Evolutionary conservation across 495 filamentous ascomycete species (phyloP).

Genomic region (Penicillium diatomitis): DNA sequence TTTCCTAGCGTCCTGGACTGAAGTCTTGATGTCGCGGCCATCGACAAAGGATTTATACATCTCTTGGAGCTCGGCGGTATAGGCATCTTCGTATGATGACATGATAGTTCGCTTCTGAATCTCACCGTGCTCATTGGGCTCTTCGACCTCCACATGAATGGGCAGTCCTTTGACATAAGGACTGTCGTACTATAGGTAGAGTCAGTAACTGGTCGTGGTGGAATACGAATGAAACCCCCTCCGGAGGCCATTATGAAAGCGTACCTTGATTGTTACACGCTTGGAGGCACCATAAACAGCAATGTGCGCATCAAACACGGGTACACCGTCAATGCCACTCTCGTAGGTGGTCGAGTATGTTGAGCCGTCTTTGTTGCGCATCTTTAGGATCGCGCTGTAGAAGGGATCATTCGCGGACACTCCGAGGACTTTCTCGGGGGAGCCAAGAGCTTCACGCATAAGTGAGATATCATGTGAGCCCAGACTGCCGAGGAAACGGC

Average conservation of each 20-base stretch:
- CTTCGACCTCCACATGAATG: conserved; percentile 33
- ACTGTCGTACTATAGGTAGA: conserved; percentile 32
- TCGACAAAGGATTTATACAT: conserved; percentile 29
- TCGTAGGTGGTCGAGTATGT: conserved; percentile 10
- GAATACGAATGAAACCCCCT: too few species aligned
- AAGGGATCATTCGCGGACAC: conserved; percentile 23
- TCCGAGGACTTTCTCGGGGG: conserved; percentile 23
- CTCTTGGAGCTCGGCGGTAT: conserved; percentile 38
- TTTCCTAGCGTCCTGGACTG: conserved; percentile 29
- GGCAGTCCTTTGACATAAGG: conserved; percentile 46
- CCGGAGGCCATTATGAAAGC: neutral
- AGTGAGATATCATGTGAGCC: conserved; percentile 40
- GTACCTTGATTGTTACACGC: conserved; percentile 9
- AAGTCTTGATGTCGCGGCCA: conserved; percentile 38
- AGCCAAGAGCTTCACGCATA: conserved; percentile 42
- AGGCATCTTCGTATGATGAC: conserved; percentile 41
- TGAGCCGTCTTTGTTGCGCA: conserved; percentile 12
- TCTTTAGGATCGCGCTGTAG: conserved; percentile 27
- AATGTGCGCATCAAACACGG: conserved; percentile 40
- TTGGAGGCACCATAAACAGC: conserved; percentile 36
- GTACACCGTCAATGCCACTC: conserved; percentile 16
- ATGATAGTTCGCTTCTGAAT: conserved; percentile 18
- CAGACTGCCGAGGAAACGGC: conserved; percentile 30
- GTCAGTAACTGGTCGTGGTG: neutral
- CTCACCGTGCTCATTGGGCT: conserved; percentile 27